Evolutionary conservation across 2,329 filamentous ascomycete species (phyloP).

Genomic region (Beauveria rudraprayagi): DNA sequence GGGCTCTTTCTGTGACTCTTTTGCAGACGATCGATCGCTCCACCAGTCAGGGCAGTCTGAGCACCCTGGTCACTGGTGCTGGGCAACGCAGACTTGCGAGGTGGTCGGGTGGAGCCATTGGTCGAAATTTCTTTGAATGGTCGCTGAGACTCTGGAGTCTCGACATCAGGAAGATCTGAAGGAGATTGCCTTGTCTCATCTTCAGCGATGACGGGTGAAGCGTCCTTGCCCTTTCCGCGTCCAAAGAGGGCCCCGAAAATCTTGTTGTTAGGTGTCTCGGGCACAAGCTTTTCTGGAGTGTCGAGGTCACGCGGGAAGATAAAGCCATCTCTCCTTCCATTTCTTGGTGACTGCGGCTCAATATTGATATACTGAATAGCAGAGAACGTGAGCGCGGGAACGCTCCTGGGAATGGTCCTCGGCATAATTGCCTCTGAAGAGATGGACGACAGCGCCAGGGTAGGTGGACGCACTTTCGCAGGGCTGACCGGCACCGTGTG

Average conservation of each 20-base stretch:
- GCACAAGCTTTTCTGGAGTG: constrained; percentile 21
- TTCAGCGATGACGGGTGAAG: constrained; percentile 49
- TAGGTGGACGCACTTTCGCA: constrained; percentile 6
- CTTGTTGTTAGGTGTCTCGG: constrained; percentile 32
- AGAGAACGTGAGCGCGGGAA: constrained; percentile 17
- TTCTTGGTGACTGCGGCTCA: constrained; percentile 38
- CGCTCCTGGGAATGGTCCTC: not conserved
- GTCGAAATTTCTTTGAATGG: constrained; percentile 56
- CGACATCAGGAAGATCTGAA: constrained; percentile 29
- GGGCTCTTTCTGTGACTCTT: constrained; percentile 27
- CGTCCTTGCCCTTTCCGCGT: constrained; percentile 34
- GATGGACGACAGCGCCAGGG: constrained; percentile 18
- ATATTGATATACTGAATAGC: constrained; percentile 38
- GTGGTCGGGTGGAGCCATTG: constrained; percentile 39
- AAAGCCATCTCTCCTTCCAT: constrained; percentile 47
- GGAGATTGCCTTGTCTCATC: constrained; percentile 54
- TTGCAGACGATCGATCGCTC: constrained; percentile 65
- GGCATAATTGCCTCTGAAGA: constrained; percentile 11
- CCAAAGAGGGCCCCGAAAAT: constrained; percentile 37
- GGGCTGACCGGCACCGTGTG: constrained; percentile 27
- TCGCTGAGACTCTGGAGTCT: constrained; percentile 47
- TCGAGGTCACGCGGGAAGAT: constrained; percentile 43
- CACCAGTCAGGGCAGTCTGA: constrained; percentile 77
- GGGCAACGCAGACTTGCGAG: constrained; percentile 31
- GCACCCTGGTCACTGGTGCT: constrained; percentile 60